These are phyloP conservation scores for Venturia effusa DNA, from an alignment of 2,329 filamentous ascomycete genomes.

Conservation along the genomic window DNA sequence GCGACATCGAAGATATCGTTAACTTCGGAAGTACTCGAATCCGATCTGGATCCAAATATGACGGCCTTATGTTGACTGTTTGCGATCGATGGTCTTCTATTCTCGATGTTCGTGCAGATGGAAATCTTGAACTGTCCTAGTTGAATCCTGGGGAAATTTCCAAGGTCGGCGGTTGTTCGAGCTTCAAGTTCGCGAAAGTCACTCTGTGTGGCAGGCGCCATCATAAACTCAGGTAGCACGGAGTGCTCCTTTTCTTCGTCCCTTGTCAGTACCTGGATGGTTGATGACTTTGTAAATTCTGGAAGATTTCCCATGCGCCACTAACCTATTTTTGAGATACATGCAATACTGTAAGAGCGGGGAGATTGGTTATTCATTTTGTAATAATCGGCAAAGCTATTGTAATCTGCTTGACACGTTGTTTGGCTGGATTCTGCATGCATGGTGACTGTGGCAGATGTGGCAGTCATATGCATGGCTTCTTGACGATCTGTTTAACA, in stretches of 20 bases:
- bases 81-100: no score
- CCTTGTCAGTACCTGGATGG: background rate
- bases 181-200: background rate
- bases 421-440: background rate
- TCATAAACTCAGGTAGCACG: background rate
- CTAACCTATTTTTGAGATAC: background rate
- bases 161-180: background rate
- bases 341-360: background rate
- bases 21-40: no score
- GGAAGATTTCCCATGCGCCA: no score
- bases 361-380: background rate
- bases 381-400: background rate
- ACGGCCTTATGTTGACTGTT: no score
- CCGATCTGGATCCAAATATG: no score
- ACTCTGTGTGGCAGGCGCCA: background rate
- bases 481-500: background rate
- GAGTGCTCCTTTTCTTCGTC: no score
- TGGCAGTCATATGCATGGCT: background rate
- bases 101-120: no score
- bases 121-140: no score
- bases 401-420: background rate
- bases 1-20: no score
- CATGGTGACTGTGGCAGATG: background rate
- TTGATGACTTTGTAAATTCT: no score
- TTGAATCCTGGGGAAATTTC: background rate